Conservation (phyloP, 495 filamentous ascomycete genomes). For the Xylaria cubensis region DNA sequence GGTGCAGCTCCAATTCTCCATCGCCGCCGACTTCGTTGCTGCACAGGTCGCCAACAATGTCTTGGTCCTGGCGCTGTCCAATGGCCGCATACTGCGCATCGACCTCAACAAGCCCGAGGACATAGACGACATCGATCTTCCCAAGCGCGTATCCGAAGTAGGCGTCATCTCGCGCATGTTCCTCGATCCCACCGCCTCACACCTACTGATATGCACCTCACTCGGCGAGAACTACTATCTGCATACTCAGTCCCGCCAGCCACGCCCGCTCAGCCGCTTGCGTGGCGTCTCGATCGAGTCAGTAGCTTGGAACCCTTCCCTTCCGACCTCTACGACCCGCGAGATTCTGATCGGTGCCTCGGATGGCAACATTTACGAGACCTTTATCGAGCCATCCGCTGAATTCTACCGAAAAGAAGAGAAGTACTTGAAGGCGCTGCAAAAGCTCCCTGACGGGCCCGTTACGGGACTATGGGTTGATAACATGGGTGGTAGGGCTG, state of each 20-base stretch:
- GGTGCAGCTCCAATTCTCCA: slow-evolving; percentile 88
- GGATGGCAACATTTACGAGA: slow-evolving; percentile 94
- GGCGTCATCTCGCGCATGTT: slow-evolving; percentile 95
- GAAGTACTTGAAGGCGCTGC: slow-evolving; percentile 82
- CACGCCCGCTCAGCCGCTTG: slow-evolving; percentile 79
- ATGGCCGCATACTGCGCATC: slow-evolving; percentile 87
- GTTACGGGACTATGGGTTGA: slow-evolving; percentile 87
- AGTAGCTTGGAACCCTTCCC: slow-evolving; percentile 94
- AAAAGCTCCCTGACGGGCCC: slow-evolving; percentile 76
- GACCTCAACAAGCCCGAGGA: slow-evolving; percentile 92
- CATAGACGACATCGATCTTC: slow-evolving; percentile 98
- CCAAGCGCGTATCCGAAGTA: slow-evolving; percentile 87
- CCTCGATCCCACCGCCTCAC: slow-evolving; percentile 93
- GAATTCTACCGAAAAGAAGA: slow-evolving; percentile 96
- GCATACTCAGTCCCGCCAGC: slow-evolving; percentile 89
- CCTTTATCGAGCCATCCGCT: slow-evolving; percentile 89
- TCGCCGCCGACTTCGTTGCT: slow-evolving; percentile 93
- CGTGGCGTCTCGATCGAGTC: slow-evolving; percentile 87
- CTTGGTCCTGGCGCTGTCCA: slow-evolving; percentile 85
- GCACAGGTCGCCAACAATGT: slow-evolving; percentile 98
- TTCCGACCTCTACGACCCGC: slow-evolving; percentile 91
- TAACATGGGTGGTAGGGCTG: slow-evolving; percentile 65
- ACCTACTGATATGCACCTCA: slow-evolving; percentile 89
- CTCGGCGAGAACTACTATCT: slow-evolving; percentile 97
- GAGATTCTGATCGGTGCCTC: slow-evolving; percentile 93